Conservation (phyloP, 495 filamentous ascomycete genomes). For the Pseudevernia furfuracea region DNA sequence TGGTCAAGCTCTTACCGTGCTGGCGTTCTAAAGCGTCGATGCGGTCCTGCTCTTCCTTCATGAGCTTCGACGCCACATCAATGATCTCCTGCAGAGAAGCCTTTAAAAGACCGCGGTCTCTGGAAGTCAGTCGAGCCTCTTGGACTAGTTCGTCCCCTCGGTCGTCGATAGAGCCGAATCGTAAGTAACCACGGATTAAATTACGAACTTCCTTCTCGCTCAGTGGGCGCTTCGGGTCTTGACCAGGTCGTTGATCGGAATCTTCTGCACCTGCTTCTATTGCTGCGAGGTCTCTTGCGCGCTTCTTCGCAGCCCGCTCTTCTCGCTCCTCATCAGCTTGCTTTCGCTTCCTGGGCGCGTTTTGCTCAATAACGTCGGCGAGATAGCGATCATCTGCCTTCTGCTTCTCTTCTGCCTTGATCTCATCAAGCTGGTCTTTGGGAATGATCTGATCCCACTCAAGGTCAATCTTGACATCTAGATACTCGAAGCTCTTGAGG, state of each 20-base stretch:
- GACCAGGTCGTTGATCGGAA: constrained; percentile 50
- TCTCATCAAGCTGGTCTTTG: constrained; percentile 75
- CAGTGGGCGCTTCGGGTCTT: constrained; percentile 78
- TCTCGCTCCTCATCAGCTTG: constrained; percentile 63
- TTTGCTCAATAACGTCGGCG: constrained; percentile 73
- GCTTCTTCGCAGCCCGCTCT: constrained; percentile 87
- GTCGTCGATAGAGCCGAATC: constrained; percentile 81
- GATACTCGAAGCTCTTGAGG: constrained; percentile 78
- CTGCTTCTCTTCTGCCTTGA: constrained; percentile 82
- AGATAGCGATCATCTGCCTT: constrained; percentile 78
- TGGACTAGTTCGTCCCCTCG: constrained; percentile 76
- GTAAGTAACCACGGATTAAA: constrained; percentile 75
- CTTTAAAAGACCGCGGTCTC: constrained; percentile 69
- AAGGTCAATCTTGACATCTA: constrained; percentile 87
- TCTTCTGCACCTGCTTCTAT: constrained; percentile 44
- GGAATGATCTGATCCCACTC: constrained; percentile 98
- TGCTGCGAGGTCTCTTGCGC: constrained; percentile 62
- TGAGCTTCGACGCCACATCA: constrained; percentile 56
- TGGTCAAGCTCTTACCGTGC: constrained; percentile 67
- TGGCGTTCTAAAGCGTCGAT: constrained; percentile 56
- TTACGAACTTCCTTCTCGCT: constrained; percentile 87
- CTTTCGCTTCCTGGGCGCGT: constrained; percentile 77
- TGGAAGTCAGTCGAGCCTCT: constrained; percentile 72
- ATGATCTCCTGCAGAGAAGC: constrained; percentile 65
- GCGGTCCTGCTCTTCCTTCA: constrained; percentile 58